Base-by-base conservation (phyloP, 73 alveolate genomes). In the Paramecium pentaurelia region DNA sequence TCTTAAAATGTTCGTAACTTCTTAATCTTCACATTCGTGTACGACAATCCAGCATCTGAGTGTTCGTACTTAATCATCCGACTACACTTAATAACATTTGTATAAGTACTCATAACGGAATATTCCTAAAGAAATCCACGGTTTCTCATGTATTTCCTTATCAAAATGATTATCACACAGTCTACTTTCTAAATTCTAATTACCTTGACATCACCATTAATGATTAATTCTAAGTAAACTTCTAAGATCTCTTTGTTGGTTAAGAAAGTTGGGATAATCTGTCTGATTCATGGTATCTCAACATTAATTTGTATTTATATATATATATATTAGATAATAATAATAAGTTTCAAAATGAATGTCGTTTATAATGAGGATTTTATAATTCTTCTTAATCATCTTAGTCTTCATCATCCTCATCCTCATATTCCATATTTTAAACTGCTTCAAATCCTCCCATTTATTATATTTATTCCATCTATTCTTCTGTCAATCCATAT, bases 1-100 rank as follows among this genome's bases (percentile, higher is more conserved):
- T 80, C 91, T 47, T 80, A 80, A 36, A 80, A 80, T 45, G 91
- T 80, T 40, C 91, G 71, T 49, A 80, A 80, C 91, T 80, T 80
- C 77, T 80, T 80, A 27, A 80, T 80, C 91, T 80, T 80, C n/a
- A 80, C 51, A 36, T 80, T 80, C 9, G 71, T 42, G 75, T 32
- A 80, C 27, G 91, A 80, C 47, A 80, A 34, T 20, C 91, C 91
- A 14, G 91, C 77, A 80, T 80, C 91, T 44, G 91, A 80, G 30
- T 80, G 91, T 47, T 80, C 75, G 30, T 80, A 80, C 34, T 80
- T 80, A 1, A 80, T 80, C 91, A 80, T 80, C 38, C 36, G 47
- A 64, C 91, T 80, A 22, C 58, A 36, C 37, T 45, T 28, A 12
- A 80, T 80, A 54, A 18, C 70, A 80, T 80, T 45, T 47, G 1